A percentile compares a stretch with the other conserved stretches of the same genome.
phyloP scores from a whole-genome alignment of 495 filamentous ascomycete species.

The Paragyromitra xinjiangensis region DNA sequence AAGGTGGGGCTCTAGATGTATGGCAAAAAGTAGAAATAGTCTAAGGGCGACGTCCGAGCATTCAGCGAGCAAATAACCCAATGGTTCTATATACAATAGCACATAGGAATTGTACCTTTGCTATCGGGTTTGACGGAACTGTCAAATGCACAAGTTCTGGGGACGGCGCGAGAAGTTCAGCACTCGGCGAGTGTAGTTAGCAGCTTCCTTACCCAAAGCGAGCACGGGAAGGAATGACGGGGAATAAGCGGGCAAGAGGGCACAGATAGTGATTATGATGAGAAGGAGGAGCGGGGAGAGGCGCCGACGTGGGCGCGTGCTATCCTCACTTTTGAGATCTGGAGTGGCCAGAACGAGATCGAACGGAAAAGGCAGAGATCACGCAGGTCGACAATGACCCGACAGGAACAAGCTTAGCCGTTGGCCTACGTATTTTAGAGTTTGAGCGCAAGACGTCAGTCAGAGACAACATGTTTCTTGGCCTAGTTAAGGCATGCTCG shows the following conservation, averaged over 20 bases:
- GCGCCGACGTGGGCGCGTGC: constrained; percentile 46
- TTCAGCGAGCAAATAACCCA: constrained; percentile 20
- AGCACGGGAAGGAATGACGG: constrained; percentile 40
- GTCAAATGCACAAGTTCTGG: constrained; percentile 16
- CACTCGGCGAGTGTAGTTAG: constrained; percentile 33
- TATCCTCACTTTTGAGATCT: constrained; percentile 44
- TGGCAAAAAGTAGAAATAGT: constrained; percentile 47
- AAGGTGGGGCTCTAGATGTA: constrained; percentile 51
- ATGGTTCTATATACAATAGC: constrained; percentile 42
- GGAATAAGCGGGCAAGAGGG: constrained; percentile 28
- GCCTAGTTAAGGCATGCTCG: background rate
- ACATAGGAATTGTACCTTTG: constrained; percentile 43
- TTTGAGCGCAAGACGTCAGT: constrained; percentile 41
- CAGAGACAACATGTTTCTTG: constrained; percentile 33
- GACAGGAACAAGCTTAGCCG: constrained; percentile 41
- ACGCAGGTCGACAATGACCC: constrained; percentile 29
- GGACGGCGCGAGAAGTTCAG: constrained; percentile 9
- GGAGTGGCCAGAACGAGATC: constrained; percentile 37
- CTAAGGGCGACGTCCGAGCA: constrained; percentile 24
- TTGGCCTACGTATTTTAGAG: constrained; percentile 41
- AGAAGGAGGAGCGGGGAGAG: constrained; percentile 37
- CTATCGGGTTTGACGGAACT: constrained; percentile 35
- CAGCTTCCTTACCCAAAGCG: constrained; percentile 36
- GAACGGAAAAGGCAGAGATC: constrained; percentile 35
- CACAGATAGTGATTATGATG: constrained; percentile 33